Evolutionary conservation across 768 basidiomycete genomes (phyloP).

Genomic region (Grammothele lineata): DNA sequence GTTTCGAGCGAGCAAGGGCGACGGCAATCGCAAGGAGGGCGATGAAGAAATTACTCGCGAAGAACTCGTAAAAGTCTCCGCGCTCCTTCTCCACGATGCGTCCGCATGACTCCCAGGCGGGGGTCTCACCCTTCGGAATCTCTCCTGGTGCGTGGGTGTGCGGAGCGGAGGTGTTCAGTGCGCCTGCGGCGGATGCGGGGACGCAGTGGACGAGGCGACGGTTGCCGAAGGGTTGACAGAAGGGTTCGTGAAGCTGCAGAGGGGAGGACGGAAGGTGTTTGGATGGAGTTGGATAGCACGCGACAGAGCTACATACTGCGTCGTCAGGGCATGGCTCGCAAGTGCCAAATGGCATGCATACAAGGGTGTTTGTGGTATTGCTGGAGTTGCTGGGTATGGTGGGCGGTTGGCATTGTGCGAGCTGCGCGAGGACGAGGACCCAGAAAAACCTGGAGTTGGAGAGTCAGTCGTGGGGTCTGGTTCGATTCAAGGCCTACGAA

Average conservation of each 20-base stretch:
- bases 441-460: conserved; percentile 6
- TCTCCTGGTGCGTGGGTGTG: conserved; percentile 5
- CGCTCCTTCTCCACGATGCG: conserved; percentile 77
- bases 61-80: conserved; percentile 87
- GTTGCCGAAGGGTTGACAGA: conserved; percentile 95
- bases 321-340: conserved; percentile 64
- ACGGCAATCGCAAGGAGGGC: conserved; percentile 60
- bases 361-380: conserved; percentile 11
- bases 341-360: conserved; percentile 50
- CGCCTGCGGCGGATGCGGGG: conserved; percentile 24
- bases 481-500: not conserved
- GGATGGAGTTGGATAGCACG: too few species aligned
- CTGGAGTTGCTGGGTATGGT: not conserved
- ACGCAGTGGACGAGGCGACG: conserved; percentile 84
- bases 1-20: conserved; percentile 63
- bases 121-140: conserved; percentile 47
- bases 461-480: too few species aligned
- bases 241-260: conserved; percentile 73
- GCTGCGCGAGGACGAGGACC: not conserved
- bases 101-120: conserved; percentile 93
- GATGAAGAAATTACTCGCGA: conserved; percentile 78
- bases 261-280: not conserved
- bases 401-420: conserved; percentile 1
- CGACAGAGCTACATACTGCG: conserved; percentile 33
- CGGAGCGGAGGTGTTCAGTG: conserved; percentile 1